These are phyloP conservation scores for Zoysia japonica DNA, from an alignment of 176 grass and related monocot species.

Conservation along the genomic window DNA sequence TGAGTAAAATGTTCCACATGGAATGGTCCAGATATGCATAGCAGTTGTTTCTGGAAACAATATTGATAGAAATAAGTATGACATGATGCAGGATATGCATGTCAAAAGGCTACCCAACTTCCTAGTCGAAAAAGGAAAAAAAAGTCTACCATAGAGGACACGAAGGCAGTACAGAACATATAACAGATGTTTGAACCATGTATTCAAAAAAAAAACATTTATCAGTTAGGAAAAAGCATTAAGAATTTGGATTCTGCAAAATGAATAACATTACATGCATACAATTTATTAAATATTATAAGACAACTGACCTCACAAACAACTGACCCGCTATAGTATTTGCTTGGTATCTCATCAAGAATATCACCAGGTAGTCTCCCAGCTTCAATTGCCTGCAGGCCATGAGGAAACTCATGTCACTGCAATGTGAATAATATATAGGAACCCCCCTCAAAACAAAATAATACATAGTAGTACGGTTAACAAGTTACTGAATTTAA, in stretches of 20 bases:
- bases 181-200: slow-evolving; percentile 2
- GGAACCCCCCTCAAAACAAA: too few relatives aligned
- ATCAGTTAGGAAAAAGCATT: slow-evolving; percentile 13
- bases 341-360: slow-evolving; percentile 94
- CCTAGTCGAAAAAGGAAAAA: neutral
- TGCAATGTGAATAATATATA: slow-evolving; percentile 13
- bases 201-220: slow-evolving; percentile 23
- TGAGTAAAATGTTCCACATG: neutral
- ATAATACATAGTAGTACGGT: too few relatives aligned
- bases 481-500: slow-evolving; percentile 15
- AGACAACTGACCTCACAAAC: slow-evolving; percentile 79
- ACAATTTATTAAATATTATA: slow-evolving; percentile 27
- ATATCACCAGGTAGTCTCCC: slow-evolving; percentile 84
- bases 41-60: neutral
- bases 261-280: slow-evolving; percentile 9
- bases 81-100: slow-evolving; percentile 8
- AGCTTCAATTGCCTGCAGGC: slow-evolving; percentile 81
- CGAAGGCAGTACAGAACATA: neutral
- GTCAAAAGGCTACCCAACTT: slow-evolving; percentile 14
- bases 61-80: neutral
- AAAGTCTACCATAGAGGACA: slow-evolving; percentile 4
- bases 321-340: slow-evolving; percentile 78
- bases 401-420: slow-evolving; percentile 27
- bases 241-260: neutral
- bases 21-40: neutral